Percentiles rank a stretch among this genome's conserved stretches.
These are phyloP conservation scores for Tephrocybe rancida DNA, from an alignment of 768 basidiomycete species.

Conservation along the genomic window DNA sequence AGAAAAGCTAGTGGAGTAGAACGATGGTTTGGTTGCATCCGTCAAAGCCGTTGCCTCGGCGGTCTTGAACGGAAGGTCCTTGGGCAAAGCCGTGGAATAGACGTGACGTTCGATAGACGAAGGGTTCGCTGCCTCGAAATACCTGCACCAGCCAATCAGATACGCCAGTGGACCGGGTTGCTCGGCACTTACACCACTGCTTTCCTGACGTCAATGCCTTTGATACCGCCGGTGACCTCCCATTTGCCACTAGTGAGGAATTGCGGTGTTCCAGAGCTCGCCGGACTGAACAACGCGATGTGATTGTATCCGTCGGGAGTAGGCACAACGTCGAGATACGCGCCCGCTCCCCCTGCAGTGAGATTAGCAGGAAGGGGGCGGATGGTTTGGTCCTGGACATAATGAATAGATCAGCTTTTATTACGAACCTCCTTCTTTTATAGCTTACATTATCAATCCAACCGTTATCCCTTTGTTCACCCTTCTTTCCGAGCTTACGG, in stretches of 20 bases:
- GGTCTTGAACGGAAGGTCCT: slow-evolving; percentile 33
- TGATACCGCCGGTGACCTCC: slow-evolving; percentile 83
- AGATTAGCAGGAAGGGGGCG: slow-evolving; percentile 52
- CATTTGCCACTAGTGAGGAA: slow-evolving; percentile 89
- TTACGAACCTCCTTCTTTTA: neutral
- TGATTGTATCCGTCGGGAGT: slow-evolving; percentile 84
- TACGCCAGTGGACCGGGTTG: slow-evolving; percentile 10
- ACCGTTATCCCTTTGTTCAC: slow-evolving; percentile 88
- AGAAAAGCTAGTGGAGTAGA: slow-evolving; percentile 75
- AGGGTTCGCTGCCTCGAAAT: slow-evolving; percentile 86
- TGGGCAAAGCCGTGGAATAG: slow-evolving; percentile 77
- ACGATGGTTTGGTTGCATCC: slow-evolving; percentile 53
- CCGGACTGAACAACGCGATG: slow-evolving; percentile 88
- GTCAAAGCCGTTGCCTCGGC: slow-evolving; percentile 52
- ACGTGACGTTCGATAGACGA: slow-evolving; percentile 83
- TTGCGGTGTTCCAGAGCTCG: slow-evolving; percentile 63
- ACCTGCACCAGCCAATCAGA: slow-evolving; percentile 48
- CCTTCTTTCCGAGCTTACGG: slow-evolving; percentile 75
- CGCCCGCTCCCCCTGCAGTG: slow-evolving; percentile 45
- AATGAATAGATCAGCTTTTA: neutral
- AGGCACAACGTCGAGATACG: slow-evolving; percentile 92
- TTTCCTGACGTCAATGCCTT: slow-evolving; percentile 67
- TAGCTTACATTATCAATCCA: slow-evolving; percentile 87
- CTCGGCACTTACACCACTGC: slow-evolving; percentile 66
- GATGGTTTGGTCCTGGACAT: slow-evolving; percentile 64